phyloP scores from a whole-genome alignment of 2,329 filamentous ascomycete genomes.

The Botrytis pseudocinerea region DNA sequence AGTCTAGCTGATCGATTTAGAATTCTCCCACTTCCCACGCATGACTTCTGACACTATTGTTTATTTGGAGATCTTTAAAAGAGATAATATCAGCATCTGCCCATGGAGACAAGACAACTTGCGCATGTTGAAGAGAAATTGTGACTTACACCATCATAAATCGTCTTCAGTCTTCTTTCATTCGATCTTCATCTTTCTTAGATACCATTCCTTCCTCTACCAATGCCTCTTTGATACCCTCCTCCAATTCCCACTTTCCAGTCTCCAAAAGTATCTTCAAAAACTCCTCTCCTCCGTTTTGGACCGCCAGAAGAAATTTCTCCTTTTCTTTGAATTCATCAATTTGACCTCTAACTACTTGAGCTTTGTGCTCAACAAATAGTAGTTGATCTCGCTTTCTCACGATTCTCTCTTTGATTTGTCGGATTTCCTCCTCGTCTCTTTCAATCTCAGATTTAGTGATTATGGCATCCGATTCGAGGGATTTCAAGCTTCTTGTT shows the following conservation, averaged over 20 bases:
- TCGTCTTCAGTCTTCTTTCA: no score
- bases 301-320: background rate
- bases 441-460: background rate
- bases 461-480: no score
- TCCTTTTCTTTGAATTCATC: background rate
- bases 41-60: background rate
- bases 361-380: no score
- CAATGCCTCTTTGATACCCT: background rate
- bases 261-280: background rate
- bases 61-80: background rate
- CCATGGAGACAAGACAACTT: no score
- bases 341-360: background rate
- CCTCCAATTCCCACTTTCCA: background rate
- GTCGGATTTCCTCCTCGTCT: background rate
- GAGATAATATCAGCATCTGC: no score
- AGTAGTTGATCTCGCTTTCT: no score
- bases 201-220: fast-evolving
- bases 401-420: no score
- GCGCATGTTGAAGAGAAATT: no score
- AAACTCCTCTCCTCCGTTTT: background rate
- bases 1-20: background rate
- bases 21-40: background rate
- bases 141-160: background rate
- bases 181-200: background rate
- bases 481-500: no score